phyloP scores from a whole-genome alignment of 2,329 filamentous ascomycete genomes.

The Fonsecaea monophora region DNA sequence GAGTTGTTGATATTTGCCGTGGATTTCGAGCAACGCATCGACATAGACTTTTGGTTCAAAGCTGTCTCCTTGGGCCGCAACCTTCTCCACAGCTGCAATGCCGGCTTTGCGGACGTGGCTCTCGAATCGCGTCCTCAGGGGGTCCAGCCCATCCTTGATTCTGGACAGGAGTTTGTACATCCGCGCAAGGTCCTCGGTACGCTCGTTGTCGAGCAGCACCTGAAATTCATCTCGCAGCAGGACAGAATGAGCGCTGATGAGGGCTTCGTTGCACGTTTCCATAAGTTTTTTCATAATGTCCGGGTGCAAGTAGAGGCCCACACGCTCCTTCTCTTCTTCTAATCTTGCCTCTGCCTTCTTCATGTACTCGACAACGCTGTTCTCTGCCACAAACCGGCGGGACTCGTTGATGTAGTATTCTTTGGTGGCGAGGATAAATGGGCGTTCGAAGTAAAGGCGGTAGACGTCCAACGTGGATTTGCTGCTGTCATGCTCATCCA shows the following conservation, averaged over 20 bases:
- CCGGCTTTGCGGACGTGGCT: constrained; percentile 91
- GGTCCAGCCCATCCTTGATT: constrained; percentile 90
- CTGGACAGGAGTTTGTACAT: constrained; percentile 93
- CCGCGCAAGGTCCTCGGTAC: constrained; percentile 90
- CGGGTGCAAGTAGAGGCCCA: constrained; percentile 86
- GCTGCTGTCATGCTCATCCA: constrained; percentile 89
- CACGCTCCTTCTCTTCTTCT: constrained; percentile 91
- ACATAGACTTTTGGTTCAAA: constrained; percentile 97
- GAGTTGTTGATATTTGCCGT: constrained; percentile 88
- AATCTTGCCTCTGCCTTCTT: constrained; percentile 94
- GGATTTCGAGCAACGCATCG: constrained; percentile 90
- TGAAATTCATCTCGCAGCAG: constrained; percentile 97
- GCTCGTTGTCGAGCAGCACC: constrained; percentile 87
- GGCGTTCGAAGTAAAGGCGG: constrained; percentile 86
- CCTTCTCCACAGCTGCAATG: constrained; percentile 85
- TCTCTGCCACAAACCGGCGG: constrained; percentile 91
- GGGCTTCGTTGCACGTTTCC: constrained; percentile 83
- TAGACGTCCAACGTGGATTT: constrained; percentile 97
- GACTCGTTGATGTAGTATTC: constrained; percentile 91
- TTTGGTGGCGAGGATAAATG: constrained; percentile 84
- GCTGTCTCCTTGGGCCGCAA: constrained; percentile 84
- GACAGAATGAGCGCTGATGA: constrained; percentile 85
- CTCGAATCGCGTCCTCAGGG: constrained; percentile 85
- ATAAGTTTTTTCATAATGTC: constrained; percentile 87
- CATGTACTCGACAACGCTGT: constrained; percentile 99